Percentiles rank a stretch among this genome's conserved stretches.
Conservation (phyloP, 2,329 filamentous ascomycete genomes). For the Aspergillus spinulosporus region DNA sequence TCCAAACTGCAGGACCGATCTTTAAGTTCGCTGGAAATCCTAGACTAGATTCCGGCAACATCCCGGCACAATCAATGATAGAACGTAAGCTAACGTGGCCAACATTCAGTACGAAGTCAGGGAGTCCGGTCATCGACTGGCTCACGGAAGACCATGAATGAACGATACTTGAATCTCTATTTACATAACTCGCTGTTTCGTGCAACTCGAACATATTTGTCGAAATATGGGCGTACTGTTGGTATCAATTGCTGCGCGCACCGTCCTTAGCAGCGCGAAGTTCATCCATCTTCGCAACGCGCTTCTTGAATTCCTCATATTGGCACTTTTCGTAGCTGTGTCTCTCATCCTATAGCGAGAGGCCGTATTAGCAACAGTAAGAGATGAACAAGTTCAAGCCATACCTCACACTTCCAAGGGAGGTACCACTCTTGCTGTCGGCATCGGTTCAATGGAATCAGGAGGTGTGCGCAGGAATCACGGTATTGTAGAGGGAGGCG, state of each 20-base stretch:
- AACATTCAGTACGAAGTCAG: neutral
- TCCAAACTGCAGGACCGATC: too few relatives aligned
- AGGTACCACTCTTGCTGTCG: slow-evolving; percentile 88
- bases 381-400: slow-evolving; percentile 31
- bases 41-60: too few relatives aligned
- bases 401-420: slow-evolving; percentile 96
- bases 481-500: slow-evolving; percentile 86
- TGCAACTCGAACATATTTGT: slow-evolving; percentile 29
- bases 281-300: slow-evolving; percentile 98
- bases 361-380: slow-evolving; percentile 5
- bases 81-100: neutral
- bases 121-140: slow-evolving; percentile 28
- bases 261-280: slow-evolving; percentile 81
- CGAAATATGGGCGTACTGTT: slow-evolving; percentile 18
- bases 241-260: slow-evolving; percentile 73
- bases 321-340: slow-evolving; percentile 99
- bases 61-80: neutral
- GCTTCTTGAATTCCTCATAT: slow-evolving; percentile 97
- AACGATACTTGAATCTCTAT: slow-evolving; percentile 41
- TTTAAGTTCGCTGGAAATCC: too few relatives aligned
- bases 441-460: slow-evolving; percentile 95
- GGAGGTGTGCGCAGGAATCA: slow-evolving; percentile 90
- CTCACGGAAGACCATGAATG: slow-evolving; percentile 37
- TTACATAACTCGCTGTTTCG: slow-evolving; percentile 39
- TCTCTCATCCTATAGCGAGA: slow-evolving; percentile 71